Evolutionary conservation across 768 basidiomycete genomes (phyloP).

Genomic region (Serendipita sp.): DNA sequence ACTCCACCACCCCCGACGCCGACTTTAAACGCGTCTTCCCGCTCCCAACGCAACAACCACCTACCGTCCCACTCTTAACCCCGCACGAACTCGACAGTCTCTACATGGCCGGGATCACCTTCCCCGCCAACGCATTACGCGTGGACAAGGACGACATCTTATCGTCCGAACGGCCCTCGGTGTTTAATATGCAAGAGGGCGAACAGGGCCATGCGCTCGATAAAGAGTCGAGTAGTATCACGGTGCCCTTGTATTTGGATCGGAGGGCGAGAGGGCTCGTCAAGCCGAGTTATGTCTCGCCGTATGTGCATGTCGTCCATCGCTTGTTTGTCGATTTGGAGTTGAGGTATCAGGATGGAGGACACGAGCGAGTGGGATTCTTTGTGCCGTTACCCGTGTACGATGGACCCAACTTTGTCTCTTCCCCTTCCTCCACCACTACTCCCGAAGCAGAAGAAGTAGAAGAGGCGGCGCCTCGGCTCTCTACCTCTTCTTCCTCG

Average conservation of each 20-base stretch:
- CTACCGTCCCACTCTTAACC: not conserved
- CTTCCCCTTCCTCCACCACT: no score
- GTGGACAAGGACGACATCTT: slow-evolving; percentile 5
- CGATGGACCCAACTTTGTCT: not conserved
- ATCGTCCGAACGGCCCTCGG: not conserved
- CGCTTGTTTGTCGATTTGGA: not conserved
- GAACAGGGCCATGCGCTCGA: not conserved
- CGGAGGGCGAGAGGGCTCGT: not conserved
- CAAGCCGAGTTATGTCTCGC: not conserved
- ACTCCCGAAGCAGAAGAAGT: no score
- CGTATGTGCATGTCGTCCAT: slow-evolving; percentile 2
- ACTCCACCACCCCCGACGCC: not conserved
- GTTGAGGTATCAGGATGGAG: not conserved
- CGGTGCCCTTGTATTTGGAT: not conserved
- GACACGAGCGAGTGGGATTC: slow-evolving; percentile 1
- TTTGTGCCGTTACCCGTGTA: not conserved
- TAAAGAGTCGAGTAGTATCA: not conserved
- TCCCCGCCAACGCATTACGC: not conserved
- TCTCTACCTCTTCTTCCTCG: no score
- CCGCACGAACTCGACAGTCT: not conserved
- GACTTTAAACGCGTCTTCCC: slow-evolving; percentile 2
- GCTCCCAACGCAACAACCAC: slow-evolving; percentile 1
- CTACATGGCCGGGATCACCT: not conserved
- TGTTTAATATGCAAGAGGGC: slow-evolving; percentile 8
- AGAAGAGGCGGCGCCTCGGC: not conserved